Base-by-base conservation (phyloP, 1,284 basidiomycete genomes). In the Taiwanofungus camphoratus region DNA sequence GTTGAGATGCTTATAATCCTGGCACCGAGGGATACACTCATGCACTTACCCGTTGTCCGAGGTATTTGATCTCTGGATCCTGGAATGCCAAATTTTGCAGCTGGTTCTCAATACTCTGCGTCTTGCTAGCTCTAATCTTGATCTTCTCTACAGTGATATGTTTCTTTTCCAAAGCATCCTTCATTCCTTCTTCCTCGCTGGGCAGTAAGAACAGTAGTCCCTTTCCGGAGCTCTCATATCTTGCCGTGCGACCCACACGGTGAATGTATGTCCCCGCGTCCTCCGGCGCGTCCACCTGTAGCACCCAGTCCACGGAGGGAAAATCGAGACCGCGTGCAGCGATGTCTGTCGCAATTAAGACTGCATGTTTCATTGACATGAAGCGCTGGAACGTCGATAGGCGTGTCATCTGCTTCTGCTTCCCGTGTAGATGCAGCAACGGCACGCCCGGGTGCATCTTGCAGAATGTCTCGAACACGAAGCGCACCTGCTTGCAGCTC, bases 261-360 rank as follows among this genome's bases (percentile, higher is more conserved):
- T 99, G 95, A 36, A 99, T 92, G 63, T 99, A 99, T 9, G 92
- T 97, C 48, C 96, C 94, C n/a, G 87, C 90, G 59, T 98, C 94
- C 65, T 99, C 95, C 0, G 95, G 95, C 19, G 89, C 92, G 63
- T 99, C 95, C n/a, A 94, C 71, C 63, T 99, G 96, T 26, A 99
- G 65, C 9, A 99, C 95, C 95, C 96, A 99, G 63, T 97, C 92
- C 20, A 99, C 86, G 0, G 89, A 79, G 3, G 96, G 94, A 63
- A 99, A 99, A 66, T 99, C 96, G 46, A 99, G 74, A 11, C 95
- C 95, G 44, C 96, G 82, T 2, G 95, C 93, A 20, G 96, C 95
- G 53, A 99, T 88, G 62, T 99, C 95, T n/a, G 95, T 99, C 24
- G 92, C 92, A 57, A 97, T 85, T 26, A 96, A 71, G 4, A 94